Base-by-base conservation (phyloP, 2,329 filamentous ascomycete species). In the Paracamarosporium sp. region DNA sequence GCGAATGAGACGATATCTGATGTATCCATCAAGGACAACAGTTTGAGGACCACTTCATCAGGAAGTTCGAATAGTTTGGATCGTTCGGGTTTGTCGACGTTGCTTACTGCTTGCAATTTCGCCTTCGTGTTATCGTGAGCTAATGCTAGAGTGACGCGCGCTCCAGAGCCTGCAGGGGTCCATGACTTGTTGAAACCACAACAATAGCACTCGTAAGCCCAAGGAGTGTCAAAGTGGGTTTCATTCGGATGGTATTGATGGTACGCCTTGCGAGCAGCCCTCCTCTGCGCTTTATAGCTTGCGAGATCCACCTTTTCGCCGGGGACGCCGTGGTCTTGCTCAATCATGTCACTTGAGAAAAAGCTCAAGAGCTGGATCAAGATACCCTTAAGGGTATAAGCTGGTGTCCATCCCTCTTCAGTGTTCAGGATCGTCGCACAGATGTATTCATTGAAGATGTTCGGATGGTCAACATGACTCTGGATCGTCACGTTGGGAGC, bases 311-410 rank as follows among this genome's bases (percentile, higher is more conserved):
- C 43, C 4, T 33, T 13, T 3, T 44, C 51, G 6, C 70, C 70
- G 7, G 69, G 71, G 43, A 75, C 22, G 20, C 52, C 43, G 31
- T 40, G 25, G 0, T 63, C 59, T 54, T 83, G 81, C 55, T 83
- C 80, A 3, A 84, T 50, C 1, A 55, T 73, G 1, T 81, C 78
- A 60, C 81, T 83, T 25, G 73, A 73, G 63, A 84, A 84, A 69
- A 85, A 83, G 61, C 81, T 83, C 2, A 84, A 68, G n/a, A 84
- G 59, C 66, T 84, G 81, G 24, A 84, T 83, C 15, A 80, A 76
- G 22, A 84, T 78, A 3, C 74, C 77, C 54, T 82, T 82, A 24
- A 84, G 71, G 0, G 81, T 83, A 56, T 84, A 84, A 0, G 82
- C 82, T 1, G 81, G 78, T 0, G 82, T 83, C 62, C 81, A 83